Conservation (phyloP, 75 land plant genomes). For the Ceratopteris richardii region DNA sequence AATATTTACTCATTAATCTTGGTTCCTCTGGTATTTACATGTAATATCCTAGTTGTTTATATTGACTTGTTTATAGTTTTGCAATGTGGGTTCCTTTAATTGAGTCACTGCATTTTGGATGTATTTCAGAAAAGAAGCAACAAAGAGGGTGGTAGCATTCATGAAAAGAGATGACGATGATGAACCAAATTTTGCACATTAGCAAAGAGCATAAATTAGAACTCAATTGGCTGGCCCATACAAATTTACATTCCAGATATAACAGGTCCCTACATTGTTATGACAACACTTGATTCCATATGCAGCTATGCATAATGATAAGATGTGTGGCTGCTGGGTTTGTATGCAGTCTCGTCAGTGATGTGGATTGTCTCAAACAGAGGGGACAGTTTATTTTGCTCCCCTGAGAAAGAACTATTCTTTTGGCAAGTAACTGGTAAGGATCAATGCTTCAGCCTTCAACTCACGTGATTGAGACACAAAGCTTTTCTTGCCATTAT, state of each 20-base stretch:
- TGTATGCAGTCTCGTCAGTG: not conserved
- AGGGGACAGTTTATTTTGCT: not conserved
- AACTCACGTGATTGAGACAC: too few relatives aligned
- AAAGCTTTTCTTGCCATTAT: too few relatives aligned
- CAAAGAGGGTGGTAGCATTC: constrained; percentile 14
- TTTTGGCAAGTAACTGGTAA: too few relatives aligned
- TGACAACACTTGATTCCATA: not conserved
- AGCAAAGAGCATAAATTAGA: not conserved
- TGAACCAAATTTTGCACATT: not conserved
- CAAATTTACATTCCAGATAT: not conserved
- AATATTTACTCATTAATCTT: too few relatives aligned
- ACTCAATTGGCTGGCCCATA: too few relatives aligned
- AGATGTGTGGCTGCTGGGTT: not conserved
- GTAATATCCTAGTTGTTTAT: too few relatives aligned
- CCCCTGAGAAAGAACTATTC: too few relatives aligned
- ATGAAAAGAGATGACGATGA: constrained; percentile 15
- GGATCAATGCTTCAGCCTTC: too few relatives aligned
- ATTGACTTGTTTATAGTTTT: too few relatives aligned
- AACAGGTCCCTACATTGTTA: not conserved
- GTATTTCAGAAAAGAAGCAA: constrained; percentile 12
- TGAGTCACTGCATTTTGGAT: too few relatives aligned
- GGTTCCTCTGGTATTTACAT: too few relatives aligned
- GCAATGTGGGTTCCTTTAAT: too few relatives aligned
- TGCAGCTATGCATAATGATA: not conserved
- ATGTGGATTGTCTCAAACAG: not conserved